Base-by-base conservation (phyloP, 805 yeast genomes). In the Saturnispora diversa region DNA sequence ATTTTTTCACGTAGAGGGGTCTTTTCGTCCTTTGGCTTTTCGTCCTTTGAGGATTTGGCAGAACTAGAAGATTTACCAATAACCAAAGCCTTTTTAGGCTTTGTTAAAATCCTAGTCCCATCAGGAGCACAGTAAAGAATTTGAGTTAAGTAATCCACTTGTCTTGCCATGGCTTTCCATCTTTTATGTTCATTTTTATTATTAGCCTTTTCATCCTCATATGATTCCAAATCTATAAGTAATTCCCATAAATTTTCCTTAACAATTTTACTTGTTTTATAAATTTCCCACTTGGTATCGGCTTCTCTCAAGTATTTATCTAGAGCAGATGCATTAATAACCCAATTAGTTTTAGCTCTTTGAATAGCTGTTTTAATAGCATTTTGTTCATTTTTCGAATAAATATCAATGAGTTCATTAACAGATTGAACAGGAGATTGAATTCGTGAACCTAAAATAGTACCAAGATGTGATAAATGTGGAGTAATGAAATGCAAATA, bases 161-260 rank as follows among this genome's bases (percentile, higher is more conserved):
- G 95, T 17, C 21, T 26, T 9, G 37, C 42, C 42, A 39, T 39
- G 31, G 69, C 58, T 9, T 57, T 50, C 17, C 72, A 61, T 51
- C 97, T 74, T 35, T 61, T 52, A 1, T 57, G 66, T 50, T 84
- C 94, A 51, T 83, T 81, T 26, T 63, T 54, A 13, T 17, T 16
- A 3, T 22, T 9, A 8, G 26, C 3, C 15, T 28, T 26, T 27
- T 39, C 42, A 23, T 39, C 42, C 23, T 39, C 33, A 12, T 15
- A 9, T 6, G 42, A 30, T 8, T 75, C 64, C 11, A 73, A 54
- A 51, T 82, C 77, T 38, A 86, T 67, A 38, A 80, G 62, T 43
- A 66, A 64, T 23, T 68, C 64, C 56, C 79, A 83, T 10, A 81
- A 63, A 2, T 52, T 49, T 4, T 77, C 75, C 17, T 20, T 12